Evolutionary conservation across 2,329 filamentous ascomycete species (phyloP), one percentile per base, ranked within the genome.

Genomic region (Rhinocladiella similis): DNA sequence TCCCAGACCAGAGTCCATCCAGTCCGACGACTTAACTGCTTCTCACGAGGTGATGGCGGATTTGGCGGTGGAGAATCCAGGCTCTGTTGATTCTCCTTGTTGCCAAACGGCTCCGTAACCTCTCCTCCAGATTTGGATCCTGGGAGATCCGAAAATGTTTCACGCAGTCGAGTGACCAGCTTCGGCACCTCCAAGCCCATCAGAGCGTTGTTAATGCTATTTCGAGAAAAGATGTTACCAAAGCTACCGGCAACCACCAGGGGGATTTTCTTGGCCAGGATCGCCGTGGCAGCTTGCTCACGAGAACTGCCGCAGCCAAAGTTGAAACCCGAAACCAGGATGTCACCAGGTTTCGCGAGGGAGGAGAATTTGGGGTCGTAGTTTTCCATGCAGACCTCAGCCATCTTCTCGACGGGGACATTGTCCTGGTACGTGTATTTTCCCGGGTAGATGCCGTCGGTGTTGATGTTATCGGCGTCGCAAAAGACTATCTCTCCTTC

Each of bases 371-470:
- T 70, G 0, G 81, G 75, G 69, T 97, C 93, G 75, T 96, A 97
- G 79, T 97, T 97, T 70, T 88, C 83, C 91, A 97, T 97, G 73
- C 89, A 92, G 0, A 92, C 91, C 63, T 89, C 78, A 0, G 91
- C 90, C 93, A 97, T 97, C 54, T 84, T 84, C 59, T 90, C 87
- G 0, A 75, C 77, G 0, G 88, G 76, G 1, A 97, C 80, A 66
- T 89, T 82, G 68, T 97, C 92, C 69, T 95, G 90, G 73, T 97
- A 97, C 0, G 55, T 59, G 51, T 72, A 67, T 69, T 92, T 91
- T 3, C 90, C 91, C 0, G 91, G 89, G 72, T 97, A 97, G 70
- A 97, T 96, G 52, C 83, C 87, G 68, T 97, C 93, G 0, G 93
- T 97, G 74, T 94, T 90, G 70, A 97, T 84, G 74, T 96, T 95